A percentile compares a stretch with the other conserved stretches of the same genome.
Conservation (phyloP, 805 yeast species). For the Komagataella mondaviorum region DNA sequence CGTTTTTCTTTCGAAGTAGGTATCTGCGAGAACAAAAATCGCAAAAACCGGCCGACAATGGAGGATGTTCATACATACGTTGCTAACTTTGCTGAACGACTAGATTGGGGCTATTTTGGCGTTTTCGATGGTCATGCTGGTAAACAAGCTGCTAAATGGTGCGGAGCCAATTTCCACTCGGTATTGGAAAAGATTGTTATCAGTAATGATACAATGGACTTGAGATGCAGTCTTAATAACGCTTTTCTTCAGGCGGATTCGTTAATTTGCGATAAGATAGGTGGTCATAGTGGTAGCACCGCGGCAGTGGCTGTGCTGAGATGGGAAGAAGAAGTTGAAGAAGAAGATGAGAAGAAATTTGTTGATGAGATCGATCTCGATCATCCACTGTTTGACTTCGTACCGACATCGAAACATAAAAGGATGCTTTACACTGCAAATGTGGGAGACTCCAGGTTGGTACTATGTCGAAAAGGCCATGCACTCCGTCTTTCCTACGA, state of each 20-base stretch:
- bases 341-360: slow-evolving; percentile 1
- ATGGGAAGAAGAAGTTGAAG: slow-evolving; percentile 47
- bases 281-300: slow-evolving; percentile 81
- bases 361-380: neutral
- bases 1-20: slow-evolving; percentile 73
- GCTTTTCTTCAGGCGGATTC: slow-evolving; percentile 70
- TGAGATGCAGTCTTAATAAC: slow-evolving; percentile 51
- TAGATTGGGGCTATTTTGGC: slow-evolving; percentile 93
- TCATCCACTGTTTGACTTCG: slow-evolving; percentile 26
- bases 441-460: slow-evolving; percentile 86
- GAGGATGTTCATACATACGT: slow-evolving; percentile 93
- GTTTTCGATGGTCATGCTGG: slow-evolving; percentile 98
- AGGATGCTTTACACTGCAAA: slow-evolving; percentile 86
- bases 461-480: slow-evolving; percentile 58
- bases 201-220: slow-evolving; percentile 31
- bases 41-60: slow-evolving; percentile 76
- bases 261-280: slow-evolving; percentile 41
- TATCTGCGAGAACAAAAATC: slow-evolving; percentile 81
- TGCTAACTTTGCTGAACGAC: slow-evolving; percentile 80
- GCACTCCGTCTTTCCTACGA: slow-evolving; percentile 81
- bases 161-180: slow-evolving; percentile 75
- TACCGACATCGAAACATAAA: slow-evolving; percentile 34
- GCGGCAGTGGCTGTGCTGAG: slow-evolving; percentile 88
- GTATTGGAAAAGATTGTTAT: slow-evolving; percentile 47
- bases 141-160: slow-evolving; percentile 83